Evolutionary conservation across 2,329 filamentous ascomycete species (phyloP).

Genomic region (Gaeumannomyces tritici): DNA sequence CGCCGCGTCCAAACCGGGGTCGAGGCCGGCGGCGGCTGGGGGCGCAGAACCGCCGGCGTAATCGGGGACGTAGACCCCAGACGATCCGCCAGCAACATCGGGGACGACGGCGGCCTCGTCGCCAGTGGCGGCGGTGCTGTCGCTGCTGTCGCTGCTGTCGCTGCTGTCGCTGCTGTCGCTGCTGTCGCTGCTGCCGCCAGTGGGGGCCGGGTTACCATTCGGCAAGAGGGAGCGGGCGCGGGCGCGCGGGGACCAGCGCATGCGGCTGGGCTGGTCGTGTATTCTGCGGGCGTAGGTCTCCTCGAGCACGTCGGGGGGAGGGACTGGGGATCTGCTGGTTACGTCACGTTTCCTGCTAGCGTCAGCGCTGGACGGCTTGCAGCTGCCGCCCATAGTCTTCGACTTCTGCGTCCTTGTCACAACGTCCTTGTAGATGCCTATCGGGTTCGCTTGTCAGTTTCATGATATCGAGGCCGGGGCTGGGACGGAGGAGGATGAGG

Average conservation of each 20-base stretch:
- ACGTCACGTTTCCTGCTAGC: not conserved
- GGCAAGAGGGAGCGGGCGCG: not conserved
- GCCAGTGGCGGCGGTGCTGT: not conserved
- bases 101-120: not conserved
- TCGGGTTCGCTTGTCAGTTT: not conserved
- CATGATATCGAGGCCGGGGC: not conserved
- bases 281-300: not conserved
- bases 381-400: not conserved
- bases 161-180: no score
- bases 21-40: no score
- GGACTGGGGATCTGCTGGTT: not conserved
- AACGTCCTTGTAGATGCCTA: not conserved
- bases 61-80: not conserved
- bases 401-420: not conserved
- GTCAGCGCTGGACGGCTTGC: not conserved
- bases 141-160: no score
- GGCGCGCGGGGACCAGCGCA: not conserved
- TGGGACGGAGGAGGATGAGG: not conserved
- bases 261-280: not conserved
- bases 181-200: not conserved
- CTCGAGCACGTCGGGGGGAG: not conserved
- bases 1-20: not conserved
- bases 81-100: not conserved
- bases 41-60: not conserved
- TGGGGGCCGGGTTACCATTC: not conserved